Evolutionary conservation across 495 filamentous ascomycete species (phyloP).

Genomic region (Rusavskia elegans): DNA sequence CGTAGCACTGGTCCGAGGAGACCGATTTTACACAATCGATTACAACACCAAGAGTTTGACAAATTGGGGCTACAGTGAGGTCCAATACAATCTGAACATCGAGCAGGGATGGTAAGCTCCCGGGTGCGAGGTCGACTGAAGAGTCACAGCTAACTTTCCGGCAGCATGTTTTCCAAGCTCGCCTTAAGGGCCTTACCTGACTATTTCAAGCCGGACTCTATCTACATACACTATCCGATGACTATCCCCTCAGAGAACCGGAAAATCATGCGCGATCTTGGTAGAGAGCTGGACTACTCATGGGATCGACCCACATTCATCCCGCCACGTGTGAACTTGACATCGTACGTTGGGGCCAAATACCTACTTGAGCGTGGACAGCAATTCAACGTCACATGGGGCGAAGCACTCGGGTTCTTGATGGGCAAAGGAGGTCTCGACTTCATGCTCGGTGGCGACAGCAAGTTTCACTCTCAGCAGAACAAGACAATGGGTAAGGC

Average conservation of each 20-base stretch:
- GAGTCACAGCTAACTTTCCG: no score
- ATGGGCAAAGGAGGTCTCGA: slow-evolving; percentile 36
- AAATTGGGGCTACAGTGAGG: slow-evolving; percentile 48
- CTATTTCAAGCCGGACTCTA: slow-evolving; percentile 61
- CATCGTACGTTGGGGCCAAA: slow-evolving; percentile 45
- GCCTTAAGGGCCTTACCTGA: slow-evolving; percentile 65
- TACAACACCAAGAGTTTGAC: background rate
- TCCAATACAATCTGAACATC: slow-evolving; percentile 54
- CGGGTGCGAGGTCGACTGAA: no score
- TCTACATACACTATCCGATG: slow-evolving; percentile 84
- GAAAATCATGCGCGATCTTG: slow-evolving; percentile 58
- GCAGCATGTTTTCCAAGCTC: slow-evolving; percentile 62
- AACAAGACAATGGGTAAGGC: slow-evolving; percentile 26
- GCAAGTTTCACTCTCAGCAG: slow-evolving; percentile 24
- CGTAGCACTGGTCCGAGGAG: slow-evolving; percentile 37
- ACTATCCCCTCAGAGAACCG: slow-evolving; percentile 58
- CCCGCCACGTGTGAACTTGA: slow-evolving; percentile 32
- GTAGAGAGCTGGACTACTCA: slow-evolving; percentile 53
- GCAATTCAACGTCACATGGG: slow-evolving; percentile 52
- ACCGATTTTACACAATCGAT: slow-evolving; percentile 30
- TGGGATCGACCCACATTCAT: slow-evolving; percentile 45
- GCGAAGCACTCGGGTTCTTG: slow-evolving; percentile 34
- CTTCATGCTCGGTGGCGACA: slow-evolving; percentile 42
- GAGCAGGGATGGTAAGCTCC: slow-evolving; percentile 47
- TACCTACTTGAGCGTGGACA: slow-evolving; percentile 42